Base-by-base conservation (phyloP, 2,329 filamentous ascomycete species). In the Phaeosphaeriaceae sp. region DNA sequence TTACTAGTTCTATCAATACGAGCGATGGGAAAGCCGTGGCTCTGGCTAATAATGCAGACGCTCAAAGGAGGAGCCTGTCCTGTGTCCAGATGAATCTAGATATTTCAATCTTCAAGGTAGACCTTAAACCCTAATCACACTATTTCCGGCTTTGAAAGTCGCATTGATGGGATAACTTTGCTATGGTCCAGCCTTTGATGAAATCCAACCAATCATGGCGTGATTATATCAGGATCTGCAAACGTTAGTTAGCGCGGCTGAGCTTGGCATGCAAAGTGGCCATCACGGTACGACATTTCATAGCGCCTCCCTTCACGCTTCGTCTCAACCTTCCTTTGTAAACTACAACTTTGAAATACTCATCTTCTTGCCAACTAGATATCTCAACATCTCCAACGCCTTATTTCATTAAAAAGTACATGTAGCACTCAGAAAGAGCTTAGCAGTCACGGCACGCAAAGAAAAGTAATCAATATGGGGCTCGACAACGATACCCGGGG, bases 401-500 rank as follows among this genome's bases (percentile, higher is more conserved):
- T 26, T 26, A 11, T 26, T 26, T 26, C 3, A 11, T 7, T 26
- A 26, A 8, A 26, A 7, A 8, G 23, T 6, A 11, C 23, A 8
- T 26, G 38, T 29, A 17, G 17, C 8, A 16, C 11, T 8, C 9
- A 38, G 18, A 26, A 34, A 29, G 11, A 51, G 32, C 48, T 56
- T 49, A 42, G 46, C 34, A 33, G 37, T 36, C 16, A 67, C 64
- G 61, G 62, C 64, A 64, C 58, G 32, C 36, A 52, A 61, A 48
- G 46, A 56, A 56, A 37, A 49, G 42, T 46, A 52, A 37, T 11
- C 34, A n/a, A n/a, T n/a, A 67, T 69, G 67, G 60, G 56, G 50
- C 61, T 73, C 46, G 68, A 71, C 50, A 73, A 73, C 77, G 93
- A 97, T 77, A 87, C 87, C 56, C 85, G 92, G 57, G 93, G 94